These are phyloP conservation scores for Sporothrix curviconia DNA, from an alignment of 2,329 filamentous ascomycete genomes.

Conservation along the genomic window DNA sequence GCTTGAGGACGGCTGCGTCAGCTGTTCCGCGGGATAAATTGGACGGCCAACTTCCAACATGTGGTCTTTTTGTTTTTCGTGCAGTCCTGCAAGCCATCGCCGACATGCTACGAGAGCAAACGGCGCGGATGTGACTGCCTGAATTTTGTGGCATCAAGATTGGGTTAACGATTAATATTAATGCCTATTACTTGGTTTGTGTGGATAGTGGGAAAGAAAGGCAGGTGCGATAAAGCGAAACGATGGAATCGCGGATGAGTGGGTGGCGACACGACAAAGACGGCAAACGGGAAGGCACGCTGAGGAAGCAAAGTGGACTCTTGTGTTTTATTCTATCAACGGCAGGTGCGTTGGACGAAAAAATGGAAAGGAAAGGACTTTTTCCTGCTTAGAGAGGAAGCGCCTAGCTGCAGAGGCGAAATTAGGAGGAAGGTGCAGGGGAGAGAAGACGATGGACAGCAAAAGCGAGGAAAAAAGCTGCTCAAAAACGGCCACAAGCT, in stretches of 20 bases:
- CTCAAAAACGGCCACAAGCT: background rate
- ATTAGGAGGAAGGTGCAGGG: background rate
- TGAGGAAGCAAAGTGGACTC: conserved; percentile 5
- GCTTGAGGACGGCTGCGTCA: no score
- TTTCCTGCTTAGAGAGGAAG: no score
- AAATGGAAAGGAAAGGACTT: background rate
- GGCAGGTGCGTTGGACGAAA: background rate
- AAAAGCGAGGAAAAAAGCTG: background rate
- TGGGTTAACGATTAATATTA: background rate
- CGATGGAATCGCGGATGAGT: background rate
- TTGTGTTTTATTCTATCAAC: no score
- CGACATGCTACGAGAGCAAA: background rate
- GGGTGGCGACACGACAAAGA: background rate
- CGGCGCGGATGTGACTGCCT: background rate
- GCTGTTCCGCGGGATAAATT: no score
- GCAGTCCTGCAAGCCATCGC: background rate
- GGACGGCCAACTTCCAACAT: no score
- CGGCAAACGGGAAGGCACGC: background rate
- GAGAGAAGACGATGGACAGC: background rate
- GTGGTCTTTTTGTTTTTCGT: no score
- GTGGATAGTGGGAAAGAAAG: background rate
- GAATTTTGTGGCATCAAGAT: background rate
- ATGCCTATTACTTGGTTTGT: background rate
- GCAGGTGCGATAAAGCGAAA: background rate
- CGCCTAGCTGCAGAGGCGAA: no score